Conservation (phyloP, 2,329 filamentous ascomycete genomes). For the Epichloe brachyelytri region DNA sequence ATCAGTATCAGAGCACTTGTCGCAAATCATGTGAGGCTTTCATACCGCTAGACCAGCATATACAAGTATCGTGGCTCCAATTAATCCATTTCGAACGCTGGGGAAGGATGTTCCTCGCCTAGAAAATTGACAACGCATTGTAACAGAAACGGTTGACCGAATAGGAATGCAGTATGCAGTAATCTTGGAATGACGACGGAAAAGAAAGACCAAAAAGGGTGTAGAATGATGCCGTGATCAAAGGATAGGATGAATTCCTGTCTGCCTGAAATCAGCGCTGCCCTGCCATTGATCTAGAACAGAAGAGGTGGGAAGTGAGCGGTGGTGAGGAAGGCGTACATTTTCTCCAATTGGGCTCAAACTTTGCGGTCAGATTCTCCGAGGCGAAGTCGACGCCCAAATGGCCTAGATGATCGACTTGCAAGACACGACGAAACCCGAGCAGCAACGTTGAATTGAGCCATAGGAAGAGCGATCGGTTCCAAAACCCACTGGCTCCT, state of each 20-base stretch:
- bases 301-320: background rate
- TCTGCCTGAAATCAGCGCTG: background rate
- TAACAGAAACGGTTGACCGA: slow-evolving; percentile 29
- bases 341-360: background rate
- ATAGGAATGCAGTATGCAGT: slow-evolving; percentile 18
- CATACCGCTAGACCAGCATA: slow-evolving; percentile 28
- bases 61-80: slow-evolving; percentile 25
- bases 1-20: background rate
- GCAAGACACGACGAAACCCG: slow-evolving; percentile 20
- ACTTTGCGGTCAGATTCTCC: background rate
- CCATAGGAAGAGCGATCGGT: slow-evolving; percentile 16
- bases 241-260: background rate
- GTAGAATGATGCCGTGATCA: slow-evolving; percentile 6
- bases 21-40: slow-evolving; percentile 6
- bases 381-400: background rate
- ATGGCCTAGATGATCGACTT: slow-evolving; percentile 17
- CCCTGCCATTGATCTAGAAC: background rate
- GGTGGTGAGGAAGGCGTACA: background rate
- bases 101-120: slow-evolving; percentile 9
- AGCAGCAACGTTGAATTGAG: slow-evolving; percentile 14
- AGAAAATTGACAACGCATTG: slow-evolving; percentile 16
- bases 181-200: slow-evolving; percentile 17
- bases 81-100: slow-evolving; percentile 19
- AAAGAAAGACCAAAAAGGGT: slow-evolving; percentile 8
- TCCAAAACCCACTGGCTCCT: slow-evolving; percentile 14